Conservation (phyloP, 495 filamentous ascomycete genomes). For the Lophium mytilinum region DNA sequence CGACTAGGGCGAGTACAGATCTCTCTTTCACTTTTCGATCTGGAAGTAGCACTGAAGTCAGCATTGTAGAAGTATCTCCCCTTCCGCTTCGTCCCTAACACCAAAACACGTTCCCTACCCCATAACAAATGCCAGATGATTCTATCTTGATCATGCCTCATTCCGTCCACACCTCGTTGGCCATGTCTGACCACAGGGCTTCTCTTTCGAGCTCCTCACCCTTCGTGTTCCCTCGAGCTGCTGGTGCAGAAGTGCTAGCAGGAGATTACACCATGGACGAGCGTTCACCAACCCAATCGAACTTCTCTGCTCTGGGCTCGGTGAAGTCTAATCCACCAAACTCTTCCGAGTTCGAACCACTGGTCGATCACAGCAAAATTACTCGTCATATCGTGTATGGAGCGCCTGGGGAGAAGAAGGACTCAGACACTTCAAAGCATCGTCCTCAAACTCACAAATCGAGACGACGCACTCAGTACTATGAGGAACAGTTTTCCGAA, state of each 20-base stretch:
- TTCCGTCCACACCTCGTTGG: neutral
- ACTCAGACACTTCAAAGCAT: neutral
- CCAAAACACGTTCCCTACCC: neutral
- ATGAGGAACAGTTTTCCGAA: slow-evolving; percentile 49
- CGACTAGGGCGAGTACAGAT: too few relatives aligned
- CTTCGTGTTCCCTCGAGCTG: slow-evolving; percentile 16
- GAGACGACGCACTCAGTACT: slow-evolving; percentile 41
- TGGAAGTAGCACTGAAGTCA: too few relatives aligned
- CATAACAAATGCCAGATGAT: neutral
- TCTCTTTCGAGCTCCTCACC: slow-evolving; percentile 17
- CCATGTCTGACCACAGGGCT: neutral
- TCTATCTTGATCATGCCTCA: neutral
- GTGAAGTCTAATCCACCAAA: slow-evolving; percentile 8
- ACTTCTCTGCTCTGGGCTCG: slow-evolving; percentile 17
- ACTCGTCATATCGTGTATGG: slow-evolving; percentile 3
- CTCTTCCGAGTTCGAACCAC: slow-evolving; percentile 1
- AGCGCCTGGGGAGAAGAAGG: slow-evolving; percentile 4
- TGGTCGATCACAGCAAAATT: slow-evolving; percentile 3
- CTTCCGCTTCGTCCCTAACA: too few relatives aligned
- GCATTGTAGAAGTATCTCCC: too few relatives aligned
- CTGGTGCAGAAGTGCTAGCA: slow-evolving; percentile 17
- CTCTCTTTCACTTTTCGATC: too few relatives aligned
- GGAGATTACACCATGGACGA: slow-evolving; percentile 16
- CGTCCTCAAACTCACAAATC: slow-evolving; percentile 3
- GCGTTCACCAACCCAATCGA: slow-evolving; percentile 20